Evolutionary conservation across 805 yeast species (phyloP).

Genomic region (Danielia oregonensis): DNA sequence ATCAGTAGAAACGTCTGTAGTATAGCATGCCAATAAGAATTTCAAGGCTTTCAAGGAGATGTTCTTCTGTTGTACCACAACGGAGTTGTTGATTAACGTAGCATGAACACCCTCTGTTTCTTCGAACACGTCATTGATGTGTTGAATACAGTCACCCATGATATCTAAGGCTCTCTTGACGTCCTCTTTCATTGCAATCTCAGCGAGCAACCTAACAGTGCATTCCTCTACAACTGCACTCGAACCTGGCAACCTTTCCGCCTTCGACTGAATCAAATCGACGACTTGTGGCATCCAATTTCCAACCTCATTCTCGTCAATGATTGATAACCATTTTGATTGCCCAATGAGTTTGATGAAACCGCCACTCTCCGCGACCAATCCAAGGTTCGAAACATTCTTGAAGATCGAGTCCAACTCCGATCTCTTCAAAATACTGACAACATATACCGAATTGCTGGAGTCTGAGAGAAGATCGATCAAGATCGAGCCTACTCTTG

Average conservation of each 20-base stretch:
- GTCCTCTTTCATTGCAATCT: constrained; percentile 56
- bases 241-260: constrained; percentile 79
- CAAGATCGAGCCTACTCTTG: constrained; percentile 54
- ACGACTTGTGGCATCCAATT: constrained; percentile 60
- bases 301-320: constrained; percentile 43
- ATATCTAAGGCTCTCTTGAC: constrained; percentile 61
- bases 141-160: constrained; percentile 82
- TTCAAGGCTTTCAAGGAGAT: constrained; percentile 54
- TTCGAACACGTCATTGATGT: constrained; percentile 71
- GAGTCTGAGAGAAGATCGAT: constrained; percentile 56
- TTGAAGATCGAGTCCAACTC: constrained; percentile 68
- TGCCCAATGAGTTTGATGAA: constrained; percentile 55
- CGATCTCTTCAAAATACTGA: constrained; percentile 59
- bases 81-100: constrained; percentile 60
- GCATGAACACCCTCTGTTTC: constrained; percentile 61
- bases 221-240: constrained; percentile 71
- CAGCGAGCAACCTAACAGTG: constrained; percentile 72
- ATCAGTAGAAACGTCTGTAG: constrained; percentile 15
- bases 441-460: constrained; percentile 64
- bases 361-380: constrained; percentile 90
- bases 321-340: constrained; percentile 59
- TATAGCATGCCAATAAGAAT: constrained; percentile 42
- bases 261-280: constrained; percentile 53
- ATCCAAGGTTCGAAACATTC: constrained; percentile 65
- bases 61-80: constrained; percentile 67